These are phyloP conservation scores for Agrocybe pediades DNA, from an alignment of 768 basidiomycete species.

Conservation along the genomic window DNA sequence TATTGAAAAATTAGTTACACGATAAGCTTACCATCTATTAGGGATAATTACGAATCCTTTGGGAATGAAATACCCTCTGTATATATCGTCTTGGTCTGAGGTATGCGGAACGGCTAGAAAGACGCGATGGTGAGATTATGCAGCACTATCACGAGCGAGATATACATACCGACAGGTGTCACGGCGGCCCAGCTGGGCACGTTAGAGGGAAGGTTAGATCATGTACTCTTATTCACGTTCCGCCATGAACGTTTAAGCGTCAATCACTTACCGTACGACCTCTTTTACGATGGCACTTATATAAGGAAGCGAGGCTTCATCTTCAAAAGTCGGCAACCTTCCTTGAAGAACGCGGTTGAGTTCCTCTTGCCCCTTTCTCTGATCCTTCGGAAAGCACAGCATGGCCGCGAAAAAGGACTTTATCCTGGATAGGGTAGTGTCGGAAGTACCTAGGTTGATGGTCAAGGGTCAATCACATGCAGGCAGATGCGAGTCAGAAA, in stretches of 20 bases:
- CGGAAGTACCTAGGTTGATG: conserved; percentile 8
- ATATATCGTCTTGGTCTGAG: conserved; percentile 11
- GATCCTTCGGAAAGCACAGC: conserved; percentile 9
- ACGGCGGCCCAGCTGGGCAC: neutral
- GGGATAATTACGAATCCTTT: conserved; percentile 5
- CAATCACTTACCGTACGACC: conserved; percentile 10
- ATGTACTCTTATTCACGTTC: neutral
- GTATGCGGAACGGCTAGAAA: conserved; percentile 11
- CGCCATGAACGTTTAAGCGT: neutral
- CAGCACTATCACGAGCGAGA: no score
- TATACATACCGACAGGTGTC: neutral
- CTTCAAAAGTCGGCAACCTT: conserved; percentile 15
- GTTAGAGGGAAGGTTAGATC: no score
- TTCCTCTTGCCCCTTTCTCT: conserved; percentile 18
- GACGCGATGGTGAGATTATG: conserved; percentile 3
- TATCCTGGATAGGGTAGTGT: conserved; percentile 15
- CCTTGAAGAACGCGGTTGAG: conserved; percentile 14
- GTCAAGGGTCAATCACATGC: neutral
- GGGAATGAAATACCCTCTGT: conserved; percentile 16
- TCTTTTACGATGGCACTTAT: conserved; percentile 17
- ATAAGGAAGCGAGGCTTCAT: conserved; percentile 15
- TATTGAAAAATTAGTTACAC: neutral
- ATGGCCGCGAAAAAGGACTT: conserved; percentile 16
- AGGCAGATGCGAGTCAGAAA: neutral
- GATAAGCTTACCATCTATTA: neutral